Conservation (phyloP, 2,329 filamentous ascomycete genomes). For the Scedosporium minutisporum region DNA sequence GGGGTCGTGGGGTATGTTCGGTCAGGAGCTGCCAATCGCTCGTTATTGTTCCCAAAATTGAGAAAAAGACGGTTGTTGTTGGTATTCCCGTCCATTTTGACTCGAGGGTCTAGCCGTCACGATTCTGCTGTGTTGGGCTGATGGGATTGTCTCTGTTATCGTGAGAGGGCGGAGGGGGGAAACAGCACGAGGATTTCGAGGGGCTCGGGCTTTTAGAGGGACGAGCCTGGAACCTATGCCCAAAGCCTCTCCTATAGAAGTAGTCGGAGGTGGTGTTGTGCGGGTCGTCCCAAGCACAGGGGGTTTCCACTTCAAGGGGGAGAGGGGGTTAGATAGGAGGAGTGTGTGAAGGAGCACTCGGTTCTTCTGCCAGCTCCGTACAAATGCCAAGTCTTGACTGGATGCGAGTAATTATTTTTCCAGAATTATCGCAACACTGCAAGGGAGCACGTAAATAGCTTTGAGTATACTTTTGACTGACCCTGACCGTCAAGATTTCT, state of each 20-base stretch:
- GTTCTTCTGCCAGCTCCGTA: too few relatives aligned
- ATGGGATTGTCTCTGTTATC: background rate
- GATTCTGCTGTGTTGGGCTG: conserved; percentile 7
- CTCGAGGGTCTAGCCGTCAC: conserved; percentile 5
- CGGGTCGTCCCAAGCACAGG: background rate
- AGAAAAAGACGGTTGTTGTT: conserved; percentile 55
- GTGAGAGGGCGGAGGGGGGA: background rate
- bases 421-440: too few relatives aligned
- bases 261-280: background rate
- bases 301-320: too few relatives aligned
- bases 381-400: too few relatives aligned
- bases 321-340: too few relatives aligned
- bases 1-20: conserved; percentile 78
- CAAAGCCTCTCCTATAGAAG: too few relatives aligned
- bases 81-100: conserved; percentile 43
- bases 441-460: too few relatives aligned
- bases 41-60: conserved; percentile 57
- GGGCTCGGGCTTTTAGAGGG: background rate
- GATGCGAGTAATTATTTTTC: too few relatives aligned
- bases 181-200: background rate
- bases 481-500: too few relatives aligned
- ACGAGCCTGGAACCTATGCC: too few relatives aligned
- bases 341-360: too few relatives aligned
- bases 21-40: conserved; percentile 51
- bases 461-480: too few relatives aligned